Evolutionary conservation across 139 green algal genomes (phyloP).

Genomic region (Desmodesmus armatus): DNA sequence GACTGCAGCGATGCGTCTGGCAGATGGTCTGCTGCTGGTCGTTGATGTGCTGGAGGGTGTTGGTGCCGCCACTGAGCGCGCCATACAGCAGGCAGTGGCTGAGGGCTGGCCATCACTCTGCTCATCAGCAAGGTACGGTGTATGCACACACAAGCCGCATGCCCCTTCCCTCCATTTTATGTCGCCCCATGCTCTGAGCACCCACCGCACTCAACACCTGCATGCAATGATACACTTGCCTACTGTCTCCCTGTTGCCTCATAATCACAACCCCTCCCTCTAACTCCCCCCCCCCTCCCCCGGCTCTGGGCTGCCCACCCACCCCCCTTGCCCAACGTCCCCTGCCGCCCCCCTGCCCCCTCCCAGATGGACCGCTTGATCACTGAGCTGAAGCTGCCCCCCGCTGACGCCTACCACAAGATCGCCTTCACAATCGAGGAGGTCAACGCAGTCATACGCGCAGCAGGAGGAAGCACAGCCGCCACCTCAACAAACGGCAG

Average conservation of each 20-base stretch:
- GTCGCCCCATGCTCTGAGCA: too few relatives aligned
- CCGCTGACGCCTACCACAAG: conserved; percentile 98
- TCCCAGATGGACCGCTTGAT: conserved; percentile 94
- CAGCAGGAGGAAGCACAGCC: conserved; percentile 6
- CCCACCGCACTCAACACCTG: too few relatives aligned
- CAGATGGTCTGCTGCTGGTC: conserved; percentile 90
- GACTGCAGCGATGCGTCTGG: conserved; percentile 82
- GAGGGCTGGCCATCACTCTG: conserved; percentile 91
- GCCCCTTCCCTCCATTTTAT: too few relatives aligned
- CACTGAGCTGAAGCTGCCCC: conserved; percentile 97
- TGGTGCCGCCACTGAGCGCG: conserved; percentile 91
- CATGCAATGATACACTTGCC: too few relatives aligned
- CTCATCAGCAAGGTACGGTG: conserved; percentile 90
- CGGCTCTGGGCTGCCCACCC: too few relatives aligned
- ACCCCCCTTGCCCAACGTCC: too few relatives aligned
- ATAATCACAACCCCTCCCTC: too few relatives aligned
- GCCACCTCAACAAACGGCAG: background rate
- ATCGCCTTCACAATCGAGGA: conserved; percentile 97
- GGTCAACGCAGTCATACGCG: conserved; percentile 83
- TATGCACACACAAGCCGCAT: too few relatives aligned
- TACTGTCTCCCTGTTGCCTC: too few relatives aligned
- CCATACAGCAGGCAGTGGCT: conserved; percentile 85
- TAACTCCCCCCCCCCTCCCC: too few relatives aligned
- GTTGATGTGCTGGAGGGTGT: conserved; percentile 97
- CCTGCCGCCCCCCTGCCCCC: too few relatives aligned